Percentiles rank a stretch among this genome's conserved stretches.
Conservation (phyloP, 2,329 filamentous ascomycete genomes). For the Fusarium newnesense region DNA sequence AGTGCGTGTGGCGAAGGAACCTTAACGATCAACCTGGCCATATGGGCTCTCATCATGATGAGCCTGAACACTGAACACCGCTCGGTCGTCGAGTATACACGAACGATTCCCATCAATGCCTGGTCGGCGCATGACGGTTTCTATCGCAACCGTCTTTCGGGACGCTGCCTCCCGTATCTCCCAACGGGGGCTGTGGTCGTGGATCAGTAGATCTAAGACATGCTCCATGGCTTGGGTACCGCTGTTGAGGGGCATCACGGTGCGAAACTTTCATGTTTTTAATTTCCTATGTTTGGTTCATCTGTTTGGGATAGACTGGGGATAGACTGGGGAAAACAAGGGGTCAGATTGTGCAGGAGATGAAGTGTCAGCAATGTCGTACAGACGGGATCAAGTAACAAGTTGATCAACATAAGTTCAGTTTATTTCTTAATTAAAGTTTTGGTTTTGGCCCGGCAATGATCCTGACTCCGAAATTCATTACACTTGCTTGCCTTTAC, state of each 20-base stretch:
- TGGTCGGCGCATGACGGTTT: neutral
- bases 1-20: neutral
- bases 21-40: neutral
- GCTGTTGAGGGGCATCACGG: neutral
- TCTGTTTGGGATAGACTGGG: neutral
- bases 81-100: neutral
- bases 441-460: neutral
- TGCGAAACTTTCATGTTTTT: neutral
- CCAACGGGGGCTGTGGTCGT: neutral
- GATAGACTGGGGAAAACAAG: neutral
- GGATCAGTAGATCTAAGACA: neutral
- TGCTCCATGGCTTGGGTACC: neutral
- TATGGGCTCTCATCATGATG: neutral
- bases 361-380: neutral
- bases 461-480: neutral
- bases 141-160: neutral
- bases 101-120: neutral
- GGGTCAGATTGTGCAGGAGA: neutral
- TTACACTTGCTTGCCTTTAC: neutral
- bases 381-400: neutral
- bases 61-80: neutral
- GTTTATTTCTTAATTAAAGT: neutral
- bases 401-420: neutral
- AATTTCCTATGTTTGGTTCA: neutral
- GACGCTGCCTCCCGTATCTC: neutral